phyloP scores from a whole-genome alignment of 805 yeast genomes.

The Danielozyma ontarioensis region DNA sequence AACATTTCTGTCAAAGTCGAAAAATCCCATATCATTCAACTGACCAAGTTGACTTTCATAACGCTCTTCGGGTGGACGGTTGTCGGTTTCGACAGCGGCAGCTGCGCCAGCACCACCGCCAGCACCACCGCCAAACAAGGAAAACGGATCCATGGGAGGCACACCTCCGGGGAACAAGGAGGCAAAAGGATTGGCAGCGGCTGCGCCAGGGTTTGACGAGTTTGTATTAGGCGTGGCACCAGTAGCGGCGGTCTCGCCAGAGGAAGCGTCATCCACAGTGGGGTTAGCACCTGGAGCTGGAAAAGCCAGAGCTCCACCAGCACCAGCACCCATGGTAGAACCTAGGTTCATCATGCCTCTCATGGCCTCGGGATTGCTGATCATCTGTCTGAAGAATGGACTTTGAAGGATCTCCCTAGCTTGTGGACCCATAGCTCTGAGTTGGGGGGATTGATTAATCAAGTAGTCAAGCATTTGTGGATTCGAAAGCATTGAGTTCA shows the following conservation, averaged over 20 bases:
- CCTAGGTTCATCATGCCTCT: constrained; percentile 78
- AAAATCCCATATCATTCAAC: constrained; percentile 57
- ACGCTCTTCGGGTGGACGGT: constrained; percentile 42
- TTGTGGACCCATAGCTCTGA: constrained; percentile 84
- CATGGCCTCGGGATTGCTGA: constrained; percentile 77
- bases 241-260: constrained; percentile 4
- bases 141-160: constrained; percentile 50
- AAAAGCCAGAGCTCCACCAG: constrained; percentile 19
- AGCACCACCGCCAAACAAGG: constrained; percentile 40
- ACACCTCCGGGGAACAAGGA: constrained; percentile 30
- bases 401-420: constrained; percentile 81
- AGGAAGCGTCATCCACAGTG: constrained; percentile 13
- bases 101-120: constrained; percentile 20
- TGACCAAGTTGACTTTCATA: constrained; percentile 40
- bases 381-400: constrained; percentile 69
- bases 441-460: constrained; percentile 78
- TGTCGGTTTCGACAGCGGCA: constrained; percentile 31
- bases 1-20: constrained; percentile 87
- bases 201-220: constrained; percentile 9
- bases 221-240: constrained; percentile 8
- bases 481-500: constrained; percentile 77
- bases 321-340: constrained; percentile 39
- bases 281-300: constrained; percentile 39
- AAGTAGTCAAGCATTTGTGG: constrained; percentile 84
- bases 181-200: constrained; percentile 35